phyloP scores from a whole-genome alignment of 2,329 filamentous ascomycete species.

The Colletotrichum tabaci region DNA sequence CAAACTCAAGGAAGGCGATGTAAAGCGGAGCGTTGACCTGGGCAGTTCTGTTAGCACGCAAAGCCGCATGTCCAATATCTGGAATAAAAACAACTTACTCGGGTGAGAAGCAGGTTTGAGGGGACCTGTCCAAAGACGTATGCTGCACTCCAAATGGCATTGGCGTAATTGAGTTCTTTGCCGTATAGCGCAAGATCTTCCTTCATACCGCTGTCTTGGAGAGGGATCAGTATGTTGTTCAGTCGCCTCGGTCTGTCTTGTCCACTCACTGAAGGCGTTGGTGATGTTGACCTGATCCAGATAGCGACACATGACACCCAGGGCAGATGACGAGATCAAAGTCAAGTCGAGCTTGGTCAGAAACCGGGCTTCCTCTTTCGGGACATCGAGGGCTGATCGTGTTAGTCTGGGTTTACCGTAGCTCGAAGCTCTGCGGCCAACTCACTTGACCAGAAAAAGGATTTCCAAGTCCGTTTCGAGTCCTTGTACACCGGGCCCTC shows the following conservation, averaged over 20 bases:
- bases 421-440: not conserved
- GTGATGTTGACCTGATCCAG: conserved; percentile 49
- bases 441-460: conserved; percentile 48
- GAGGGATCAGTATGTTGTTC: not conserved
- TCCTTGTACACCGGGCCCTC: conserved; percentile 45
- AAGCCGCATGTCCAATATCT: too few species aligned
- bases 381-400: conserved; percentile 45
- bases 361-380: conserved; percentile 46
- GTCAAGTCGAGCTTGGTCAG: conserved; percentile 49
- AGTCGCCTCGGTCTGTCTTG: not conserved
- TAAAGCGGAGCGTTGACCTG: conserved; percentile 47
- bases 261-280: conserved; percentile 47
- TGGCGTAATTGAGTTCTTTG: conserved; percentile 51
- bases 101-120: conserved; percentile 47
- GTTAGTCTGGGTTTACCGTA: too few species aligned
- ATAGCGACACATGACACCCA: conserved; percentile 49
- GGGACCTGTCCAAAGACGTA: conserved; percentile 51
- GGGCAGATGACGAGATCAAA: conserved; percentile 46
- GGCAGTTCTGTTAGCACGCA: not conserved
- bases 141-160: conserved; percentile 49
- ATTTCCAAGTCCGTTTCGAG: conserved; percentile 61
- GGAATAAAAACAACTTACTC: conserved; percentile 26
- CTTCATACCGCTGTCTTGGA: conserved; percentile 49
- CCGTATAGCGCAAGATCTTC: conserved; percentile 50
- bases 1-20: conserved; percentile 45